Evolutionary conservation across 768 basidiomycete genomes (phyloP).

Genomic region (Chalciporus pseudorubinellus): DNA sequence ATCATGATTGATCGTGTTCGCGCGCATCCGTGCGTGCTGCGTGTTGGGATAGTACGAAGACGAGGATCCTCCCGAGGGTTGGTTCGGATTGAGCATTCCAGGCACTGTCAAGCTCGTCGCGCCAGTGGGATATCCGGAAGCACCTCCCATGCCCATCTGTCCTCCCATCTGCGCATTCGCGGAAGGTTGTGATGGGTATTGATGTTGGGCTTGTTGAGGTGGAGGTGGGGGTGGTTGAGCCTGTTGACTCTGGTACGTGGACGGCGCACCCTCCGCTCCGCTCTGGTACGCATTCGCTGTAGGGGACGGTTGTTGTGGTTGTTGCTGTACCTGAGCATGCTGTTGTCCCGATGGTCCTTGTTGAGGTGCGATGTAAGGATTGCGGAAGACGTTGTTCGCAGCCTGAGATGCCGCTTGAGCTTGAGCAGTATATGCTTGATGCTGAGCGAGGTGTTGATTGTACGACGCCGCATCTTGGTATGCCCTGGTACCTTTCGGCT

Average conservation of each 20-base stretch:
- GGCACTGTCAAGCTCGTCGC: slow-evolving; percentile 20
- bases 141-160: slow-evolving; percentile 14
- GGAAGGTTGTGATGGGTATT: slow-evolving; percentile 26
- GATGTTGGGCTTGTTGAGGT: slow-evolving; percentile 20
- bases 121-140: slow-evolving; percentile 18
- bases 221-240: slow-evolving; percentile 31
- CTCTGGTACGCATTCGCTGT: slow-evolving; percentile 25
- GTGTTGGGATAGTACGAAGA: slow-evolving; percentile 61
- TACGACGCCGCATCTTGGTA: slow-evolving; percentile 93
- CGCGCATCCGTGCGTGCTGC: slow-evolving; percentile 59
- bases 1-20: slow-evolving; percentile 91
- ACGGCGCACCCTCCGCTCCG: slow-evolving; percentile 10
- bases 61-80: slow-evolving; percentile 37
- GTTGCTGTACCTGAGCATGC: slow-evolving; percentile 31
- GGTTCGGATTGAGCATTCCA: slow-evolving; percentile 45
- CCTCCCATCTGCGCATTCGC: slow-evolving; percentile 20
- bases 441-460: slow-evolving; percentile 91
- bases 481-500: slow-evolving; percentile 79
- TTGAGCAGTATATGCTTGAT: slow-evolving; percentile 90
- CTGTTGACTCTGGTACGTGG: slow-evolving; percentile 25
- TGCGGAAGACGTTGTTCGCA: slow-evolving; percentile 65
- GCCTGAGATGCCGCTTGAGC: slow-evolving; percentile 74
- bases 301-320: slow-evolving; percentile 5
- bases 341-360: slow-evolving; percentile 34
- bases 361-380: slow-evolving; percentile 73